Percentiles rank a stretch among this genome's conserved stretches.
Conservation (phyloP, 805 yeast species). For the Candida glaebosa region DNA sequence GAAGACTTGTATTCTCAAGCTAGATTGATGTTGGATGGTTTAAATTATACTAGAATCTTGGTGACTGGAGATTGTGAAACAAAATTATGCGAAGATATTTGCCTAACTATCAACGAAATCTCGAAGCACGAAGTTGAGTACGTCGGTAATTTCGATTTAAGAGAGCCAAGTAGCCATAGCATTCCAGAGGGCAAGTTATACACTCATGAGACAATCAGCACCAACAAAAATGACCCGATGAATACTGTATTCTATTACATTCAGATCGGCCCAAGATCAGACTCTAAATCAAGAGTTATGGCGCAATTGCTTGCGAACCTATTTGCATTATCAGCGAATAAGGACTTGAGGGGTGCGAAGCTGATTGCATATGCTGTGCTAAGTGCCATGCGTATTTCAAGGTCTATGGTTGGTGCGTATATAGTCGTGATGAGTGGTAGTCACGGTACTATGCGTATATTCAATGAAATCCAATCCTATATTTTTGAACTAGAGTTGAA, state of each 20-base stretch:
- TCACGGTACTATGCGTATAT: conserved; percentile 38
- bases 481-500: conserved; percentile 38
- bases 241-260: conserved; percentile 51
- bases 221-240: conserved; percentile 46
- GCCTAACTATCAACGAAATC: conserved; percentile 18
- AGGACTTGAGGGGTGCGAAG: conserved; percentile 50
- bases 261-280: conserved; percentile 51
- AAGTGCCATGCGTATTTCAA: conserved; percentile 52
- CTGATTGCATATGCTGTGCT: conserved; percentile 62
- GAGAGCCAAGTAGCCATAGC: conserved; percentile 35
- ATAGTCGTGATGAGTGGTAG: conserved; percentile 53
- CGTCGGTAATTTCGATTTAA: not conserved
- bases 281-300: conserved; percentile 30
- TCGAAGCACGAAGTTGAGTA: conserved; percentile 20
- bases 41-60: conserved; percentile 38
- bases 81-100: conserved; percentile 15
- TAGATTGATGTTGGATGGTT: conserved; percentile 17
- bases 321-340: conserved; percentile 40
- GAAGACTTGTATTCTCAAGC: conserved; percentile 30
- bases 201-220: conserved; percentile 21
- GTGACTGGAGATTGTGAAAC: conserved; percentile 47
- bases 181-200: conserved; percentile 16
- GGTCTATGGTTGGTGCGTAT: conserved; percentile 56
- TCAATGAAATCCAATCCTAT: conserved; percentile 46
- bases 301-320: conserved; percentile 46